Percentiles rank a stretch among this genome's conserved stretches.
Evolutionary conservation across 2,329 filamentous ascomycete genomes (phyloP).

Genomic region (Aureobasidium vineae): DNA sequence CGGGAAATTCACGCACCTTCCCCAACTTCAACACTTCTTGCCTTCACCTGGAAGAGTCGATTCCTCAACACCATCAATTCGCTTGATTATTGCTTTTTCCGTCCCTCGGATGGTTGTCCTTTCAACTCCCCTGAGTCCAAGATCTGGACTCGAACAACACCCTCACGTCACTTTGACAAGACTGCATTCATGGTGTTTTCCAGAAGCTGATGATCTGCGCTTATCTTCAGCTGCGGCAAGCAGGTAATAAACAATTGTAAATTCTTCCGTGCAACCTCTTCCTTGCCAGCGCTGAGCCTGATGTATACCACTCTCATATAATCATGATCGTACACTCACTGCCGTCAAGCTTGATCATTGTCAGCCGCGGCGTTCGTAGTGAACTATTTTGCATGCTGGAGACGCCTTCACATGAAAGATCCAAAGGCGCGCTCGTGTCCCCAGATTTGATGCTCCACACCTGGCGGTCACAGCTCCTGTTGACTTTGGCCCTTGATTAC

Average conservation of each 20-base stretch:
- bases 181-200: background rate
- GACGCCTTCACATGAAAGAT: slow-evolving; percentile 10
- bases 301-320: background rate
- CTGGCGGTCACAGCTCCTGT: slow-evolving; percentile 3
- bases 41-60: slow-evolving; percentile 25
- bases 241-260: background rate
- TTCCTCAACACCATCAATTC: slow-evolving; percentile 16
- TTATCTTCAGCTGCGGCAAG: slow-evolving; percentile 17
- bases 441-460: slow-evolving; percentile 18
- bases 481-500: background rate
- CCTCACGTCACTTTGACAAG: background rate
- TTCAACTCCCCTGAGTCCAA: background rate
- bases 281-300: background rate
- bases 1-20: slow-evolving; percentile 23
- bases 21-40: slow-evolving; percentile 23
- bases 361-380: background rate
- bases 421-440: background rate
- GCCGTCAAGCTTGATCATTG: background rate
- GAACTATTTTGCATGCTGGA: background rate
- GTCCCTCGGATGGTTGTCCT: background rate
- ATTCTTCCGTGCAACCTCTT: background rate
- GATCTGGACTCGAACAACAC: background rate
- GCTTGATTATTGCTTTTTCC: background rate
- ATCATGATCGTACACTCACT: background rate
- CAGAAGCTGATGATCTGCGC: slow-evolving; percentile 19